A percentile compares a stretch with the other conserved stretches of the same genome.
phyloP scores from a whole-genome alignment of 2,329 filamentous ascomycete genomes.

The Leptodontidium sp. region DNA sequence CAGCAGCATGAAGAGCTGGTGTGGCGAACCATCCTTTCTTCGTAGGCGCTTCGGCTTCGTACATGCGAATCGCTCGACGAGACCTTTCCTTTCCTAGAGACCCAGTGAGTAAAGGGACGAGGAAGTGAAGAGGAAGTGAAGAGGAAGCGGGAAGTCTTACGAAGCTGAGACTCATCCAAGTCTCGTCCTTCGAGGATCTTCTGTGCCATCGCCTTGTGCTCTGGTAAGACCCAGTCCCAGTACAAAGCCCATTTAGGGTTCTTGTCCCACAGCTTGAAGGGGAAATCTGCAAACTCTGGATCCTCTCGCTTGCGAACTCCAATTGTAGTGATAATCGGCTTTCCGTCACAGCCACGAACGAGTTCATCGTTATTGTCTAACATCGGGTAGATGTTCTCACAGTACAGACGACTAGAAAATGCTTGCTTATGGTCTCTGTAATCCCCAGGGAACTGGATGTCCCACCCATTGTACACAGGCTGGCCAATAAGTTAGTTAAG shows the following conservation, averaged over 20 bases:
- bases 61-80: constrained; percentile 6
- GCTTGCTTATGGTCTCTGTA: background rate
- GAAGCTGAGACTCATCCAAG: background rate
- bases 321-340: background rate
- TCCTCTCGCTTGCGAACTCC: background rate
- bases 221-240: constrained; percentile 26
- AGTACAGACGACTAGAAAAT: constrained; percentile 21
- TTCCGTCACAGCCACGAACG: constrained; percentile 9
- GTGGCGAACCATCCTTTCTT: constrained; percentile 13
- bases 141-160: constrained; percentile 4
- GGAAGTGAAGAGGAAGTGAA: background rate
- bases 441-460: constrained; percentile 7
- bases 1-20: constrained; percentile 11
- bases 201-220: constrained; percentile 24
- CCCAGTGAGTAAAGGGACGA: background rate
- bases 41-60: background rate
- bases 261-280: constrained; percentile 26
- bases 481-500: too few relatives aligned
- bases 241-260: constrained; percentile 27
- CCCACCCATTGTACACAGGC: constrained; percentile 9
- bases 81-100: constrained; percentile 16
- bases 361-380: constrained; percentile 16
- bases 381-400: constrained; percentile 12
- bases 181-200: constrained; percentile 22
- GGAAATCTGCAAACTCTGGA: background rate